Conservation (phyloP, 768 basidiomycete genomes). For the Clitopilus passeckerianus region DNA sequence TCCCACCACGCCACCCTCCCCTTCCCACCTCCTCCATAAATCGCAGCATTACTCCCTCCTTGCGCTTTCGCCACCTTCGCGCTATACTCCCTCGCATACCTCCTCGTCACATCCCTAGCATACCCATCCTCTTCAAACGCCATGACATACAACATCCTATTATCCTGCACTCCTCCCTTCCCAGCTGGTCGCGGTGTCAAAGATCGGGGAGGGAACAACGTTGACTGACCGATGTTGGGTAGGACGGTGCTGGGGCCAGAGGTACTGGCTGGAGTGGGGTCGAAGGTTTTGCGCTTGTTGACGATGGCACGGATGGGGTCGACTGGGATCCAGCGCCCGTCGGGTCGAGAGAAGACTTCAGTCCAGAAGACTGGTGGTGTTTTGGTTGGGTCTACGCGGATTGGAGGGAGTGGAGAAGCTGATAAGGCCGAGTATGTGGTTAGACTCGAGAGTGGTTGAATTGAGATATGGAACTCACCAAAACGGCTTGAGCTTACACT, state of each 20-base stretch:
- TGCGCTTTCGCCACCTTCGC: slow-evolving; percentile 81
- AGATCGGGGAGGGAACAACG: neutral
- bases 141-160: slow-evolving; percentile 89
- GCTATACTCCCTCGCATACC: slow-evolving; percentile 80
- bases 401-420: slow-evolving; percentile 10
- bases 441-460: neutral
- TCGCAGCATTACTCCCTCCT: slow-evolving; percentile 41
- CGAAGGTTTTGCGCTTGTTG: slow-evolving; percentile 77
- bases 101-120: slow-evolving; percentile 84
- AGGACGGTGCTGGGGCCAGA: neutral
- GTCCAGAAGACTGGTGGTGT: slow-evolving; percentile 94
- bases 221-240: slow-evolving; percentile 10
- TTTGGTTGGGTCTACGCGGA: slow-evolving; percentile 45
- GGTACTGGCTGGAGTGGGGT: slow-evolving; percentile 43
- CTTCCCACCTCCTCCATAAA: slow-evolving; percentile 41
- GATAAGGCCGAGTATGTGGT: neutral
- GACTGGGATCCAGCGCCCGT: slow-evolving; percentile 88
- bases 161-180: slow-evolving; percentile 38
- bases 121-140: slow-evolving; percentile 94
- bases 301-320: slow-evolving; percentile 82
- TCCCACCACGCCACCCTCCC: slow-evolving; percentile 86
- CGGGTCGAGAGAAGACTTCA: slow-evolving; percentile 91
- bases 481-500: slow-evolving; percentile 10
- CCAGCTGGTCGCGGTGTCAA: slow-evolving; percentile 3
- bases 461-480: slow-evolving; percentile 14